phyloP scores from a whole-genome alignment of 2,329 filamentous ascomycete genomes.

The Fusarium sp. region DNA sequence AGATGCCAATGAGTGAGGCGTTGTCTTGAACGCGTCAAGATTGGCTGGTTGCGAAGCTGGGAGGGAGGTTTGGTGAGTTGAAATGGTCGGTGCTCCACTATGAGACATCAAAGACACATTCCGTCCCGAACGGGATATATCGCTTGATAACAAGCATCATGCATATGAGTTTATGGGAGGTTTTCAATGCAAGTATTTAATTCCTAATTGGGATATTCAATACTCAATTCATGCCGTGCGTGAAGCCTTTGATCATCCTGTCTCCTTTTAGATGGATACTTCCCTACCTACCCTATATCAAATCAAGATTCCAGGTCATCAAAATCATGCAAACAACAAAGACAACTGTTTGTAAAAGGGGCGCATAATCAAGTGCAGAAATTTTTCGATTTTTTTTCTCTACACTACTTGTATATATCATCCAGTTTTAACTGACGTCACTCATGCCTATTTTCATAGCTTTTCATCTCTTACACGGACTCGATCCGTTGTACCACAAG shows the following conservation, averaged over 20 bases:
- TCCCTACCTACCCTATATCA: background rate
- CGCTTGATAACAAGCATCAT: background rate
- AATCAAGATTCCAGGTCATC: background rate
- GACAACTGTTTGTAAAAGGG: background rate
- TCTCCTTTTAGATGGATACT: background rate
- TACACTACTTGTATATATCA: background rate
- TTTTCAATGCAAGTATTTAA: background rate
- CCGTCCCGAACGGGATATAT: background rate
- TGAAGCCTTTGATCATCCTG: background rate
- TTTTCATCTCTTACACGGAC: conserved; percentile 53
- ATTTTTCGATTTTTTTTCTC: background rate
- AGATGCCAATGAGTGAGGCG: conserved; percentile 12
- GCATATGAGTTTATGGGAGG: background rate
- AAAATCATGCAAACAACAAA: background rate
- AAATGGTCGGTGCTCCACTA: conserved; percentile 36
- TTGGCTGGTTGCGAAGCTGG: background rate
- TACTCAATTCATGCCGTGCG: background rate
- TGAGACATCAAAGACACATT: background rate
- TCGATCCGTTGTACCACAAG: conserved; percentile 89
- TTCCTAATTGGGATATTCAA: background rate
- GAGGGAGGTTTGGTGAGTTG: conserved; percentile 4
- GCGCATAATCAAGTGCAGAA: background rate
- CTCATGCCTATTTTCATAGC: background rate
- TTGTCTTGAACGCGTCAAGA: background rate
- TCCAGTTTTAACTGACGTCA: background rate